Conservation (phyloP, 495 filamentous ascomycete species). For the Podospora anserina region DNA sequence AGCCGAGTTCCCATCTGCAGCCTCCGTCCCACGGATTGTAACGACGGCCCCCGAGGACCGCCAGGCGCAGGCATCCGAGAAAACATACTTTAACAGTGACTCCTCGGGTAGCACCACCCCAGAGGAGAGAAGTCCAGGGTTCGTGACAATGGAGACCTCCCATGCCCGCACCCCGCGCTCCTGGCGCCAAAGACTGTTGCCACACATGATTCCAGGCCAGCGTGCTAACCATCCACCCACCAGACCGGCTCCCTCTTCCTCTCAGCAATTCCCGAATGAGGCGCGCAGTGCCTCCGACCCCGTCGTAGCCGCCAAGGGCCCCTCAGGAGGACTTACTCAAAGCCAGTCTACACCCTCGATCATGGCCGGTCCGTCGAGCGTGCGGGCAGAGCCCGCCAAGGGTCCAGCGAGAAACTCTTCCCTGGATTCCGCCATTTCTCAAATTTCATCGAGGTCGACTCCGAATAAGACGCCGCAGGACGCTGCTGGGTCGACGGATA, state of each 20-base stretch:
- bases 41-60: conserved; percentile 34
- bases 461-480: conserved; percentile 64
- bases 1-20: conserved; percentile 34
- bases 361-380: conserved; percentile 34
- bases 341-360: conserved; percentile 20
- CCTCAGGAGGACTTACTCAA: conserved; percentile 35
- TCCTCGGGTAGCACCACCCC: conserved; percentile 36
- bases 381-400: conserved; percentile 30
- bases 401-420: conserved; percentile 73
- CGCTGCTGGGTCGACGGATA: conserved; percentile 53
- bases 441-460: conserved; percentile 66
- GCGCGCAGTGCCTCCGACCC: conserved; percentile 37
- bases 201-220: conserved; percentile 12
- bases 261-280: conserved; percentile 43
- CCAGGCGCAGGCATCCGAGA: conserved; percentile 24
- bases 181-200: conserved; percentile 18
- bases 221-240: conserved; percentile 28
- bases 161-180: conserved; percentile 10
- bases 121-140: conserved; percentile 35
- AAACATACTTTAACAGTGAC: conserved; percentile 37
- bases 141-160: conserved; percentile 25
- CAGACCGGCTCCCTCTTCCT: conserved; percentile 35
- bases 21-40: conserved; percentile 37
- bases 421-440: conserved; percentile 91
- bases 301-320: conserved; percentile 33